Evolutionary conservation across 2,329 filamentous ascomycete genomes (phyloP).

Genomic region (Alternaria postmessia): DNA sequence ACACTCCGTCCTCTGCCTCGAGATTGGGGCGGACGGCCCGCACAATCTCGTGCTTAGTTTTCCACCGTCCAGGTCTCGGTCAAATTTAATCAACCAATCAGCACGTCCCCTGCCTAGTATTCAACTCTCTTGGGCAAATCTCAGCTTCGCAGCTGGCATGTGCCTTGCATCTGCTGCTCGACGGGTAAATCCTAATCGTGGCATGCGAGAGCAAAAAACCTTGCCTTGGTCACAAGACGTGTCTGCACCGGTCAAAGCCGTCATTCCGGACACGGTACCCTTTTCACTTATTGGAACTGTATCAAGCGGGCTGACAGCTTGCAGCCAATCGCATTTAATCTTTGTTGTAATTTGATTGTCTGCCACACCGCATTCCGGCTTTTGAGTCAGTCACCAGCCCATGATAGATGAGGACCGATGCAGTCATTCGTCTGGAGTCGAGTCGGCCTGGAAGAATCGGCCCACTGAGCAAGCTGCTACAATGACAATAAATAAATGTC

Average conservation of each 20-base stretch:
- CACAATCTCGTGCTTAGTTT: slow-evolving; percentile 32
- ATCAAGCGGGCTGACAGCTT: slow-evolving; percentile 31
- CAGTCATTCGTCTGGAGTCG: slow-evolving; percentile 23
- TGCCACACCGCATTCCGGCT: slow-evolving; percentile 44
- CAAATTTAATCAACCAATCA: slow-evolving; percentile 37
- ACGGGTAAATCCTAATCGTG: slow-evolving; percentile 45
- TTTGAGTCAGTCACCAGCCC: slow-evolving; percentile 35
- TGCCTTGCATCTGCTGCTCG: slow-evolving; percentile 43
- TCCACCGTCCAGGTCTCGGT: slow-evolving; percentile 34
- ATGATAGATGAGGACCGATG: slow-evolving; percentile 31
- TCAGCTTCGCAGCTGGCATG: slow-evolving; percentile 29
- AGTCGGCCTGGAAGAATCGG: slow-evolving; percentile 18
- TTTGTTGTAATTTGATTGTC: slow-evolving; percentile 45
- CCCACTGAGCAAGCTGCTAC: slow-evolving; percentile 11
- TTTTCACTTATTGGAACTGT: slow-evolving; percentile 27
- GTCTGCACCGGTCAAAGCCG: slow-evolving; percentile 36
- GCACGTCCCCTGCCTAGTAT: slow-evolving; percentile 13
- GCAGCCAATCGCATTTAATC: slow-evolving; percentile 38
- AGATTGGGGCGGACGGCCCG: slow-evolving; percentile 38
- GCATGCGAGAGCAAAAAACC: slow-evolving; percentile 30
- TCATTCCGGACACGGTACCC: slow-evolving; percentile 24
- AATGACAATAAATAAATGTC: slow-evolving; percentile 3
- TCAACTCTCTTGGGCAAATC: slow-evolving; percentile 14
- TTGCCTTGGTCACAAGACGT: slow-evolving; percentile 45
- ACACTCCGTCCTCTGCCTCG: slow-evolving; percentile 11